Conservation (phyloP, 805 yeast genomes). For the Ogataea salicorniae region DNA sequence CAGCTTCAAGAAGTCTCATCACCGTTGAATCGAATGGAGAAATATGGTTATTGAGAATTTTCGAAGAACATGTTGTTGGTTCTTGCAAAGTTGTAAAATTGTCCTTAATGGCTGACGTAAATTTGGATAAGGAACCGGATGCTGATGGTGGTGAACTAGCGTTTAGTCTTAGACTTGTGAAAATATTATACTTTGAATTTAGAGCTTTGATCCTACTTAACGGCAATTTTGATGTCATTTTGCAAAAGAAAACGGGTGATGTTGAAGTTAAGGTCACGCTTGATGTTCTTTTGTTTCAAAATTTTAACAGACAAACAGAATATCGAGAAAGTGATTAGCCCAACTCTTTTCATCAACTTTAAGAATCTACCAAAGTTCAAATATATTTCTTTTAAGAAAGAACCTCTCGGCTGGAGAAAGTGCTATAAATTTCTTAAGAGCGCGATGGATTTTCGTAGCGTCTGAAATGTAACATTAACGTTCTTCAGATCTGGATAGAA, state of each 20-base stretch:
- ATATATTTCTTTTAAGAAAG: too few species aligned
- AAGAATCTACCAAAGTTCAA: too few species aligned
- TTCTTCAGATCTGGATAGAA: too few species aligned
- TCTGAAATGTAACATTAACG: too few species aligned
- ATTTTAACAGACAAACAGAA: too few species aligned
- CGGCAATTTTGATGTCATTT: not conserved
- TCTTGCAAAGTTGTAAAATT: conserved; percentile 60
- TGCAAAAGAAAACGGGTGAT: not conserved
- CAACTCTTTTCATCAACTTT: too few species aligned
- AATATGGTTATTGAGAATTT: conserved; percentile 48
- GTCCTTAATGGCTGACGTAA: conserved; percentile 62
- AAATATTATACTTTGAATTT: conserved; percentile 29
- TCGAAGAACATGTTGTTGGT: conserved; percentile 79
- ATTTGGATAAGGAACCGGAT: conserved; percentile 24
- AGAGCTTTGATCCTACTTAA: conserved; percentile 5
- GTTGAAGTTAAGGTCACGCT: too few species aligned
- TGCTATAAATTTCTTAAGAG: too few species aligned
- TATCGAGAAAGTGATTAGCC: too few species aligned
- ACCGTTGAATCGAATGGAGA: conserved; percentile 86
- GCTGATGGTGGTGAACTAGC: not conserved
- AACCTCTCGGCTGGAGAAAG: too few species aligned
- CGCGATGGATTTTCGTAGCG: too few species aligned
- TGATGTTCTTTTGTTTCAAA: too few species aligned
- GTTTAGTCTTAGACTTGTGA: conserved; percentile 33
- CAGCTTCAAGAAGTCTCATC: conserved; percentile 42